phyloP scores from a whole-genome alignment of 495 filamentous ascomycete genomes.

The Xylona heveae region DNA sequence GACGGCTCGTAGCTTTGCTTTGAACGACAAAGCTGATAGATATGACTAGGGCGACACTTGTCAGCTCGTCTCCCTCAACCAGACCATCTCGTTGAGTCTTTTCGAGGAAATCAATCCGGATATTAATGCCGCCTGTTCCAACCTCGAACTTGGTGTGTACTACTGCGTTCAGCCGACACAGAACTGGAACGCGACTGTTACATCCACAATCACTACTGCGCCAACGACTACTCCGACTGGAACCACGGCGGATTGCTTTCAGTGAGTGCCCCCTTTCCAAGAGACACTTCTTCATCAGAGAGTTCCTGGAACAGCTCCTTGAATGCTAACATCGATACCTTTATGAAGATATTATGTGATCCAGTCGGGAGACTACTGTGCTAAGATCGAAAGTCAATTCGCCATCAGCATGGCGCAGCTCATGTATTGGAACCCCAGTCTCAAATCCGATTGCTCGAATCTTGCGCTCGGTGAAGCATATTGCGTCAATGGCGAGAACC shows the following conservation, averaged over 20 bases:
- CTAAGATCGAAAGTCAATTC: constrained; percentile 4
- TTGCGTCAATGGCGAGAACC: constrained; percentile 7
- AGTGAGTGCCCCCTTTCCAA: constrained; percentile 3
- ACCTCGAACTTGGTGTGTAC: constrained; percentile 7
- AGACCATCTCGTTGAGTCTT: constrained; percentile 3
- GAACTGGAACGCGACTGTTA: constrained; percentile 8
- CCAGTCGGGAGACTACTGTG: constrained; percentile 7
- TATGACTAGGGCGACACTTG: constrained; percentile 10
- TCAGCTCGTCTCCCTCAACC: constrained; percentile 4
- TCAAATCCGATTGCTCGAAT: constrained; percentile 9
- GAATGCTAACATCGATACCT: not conserved
- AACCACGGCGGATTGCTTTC: constrained; percentile 6
- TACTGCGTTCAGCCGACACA: constrained; percentile 9
- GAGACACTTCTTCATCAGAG: not conserved
- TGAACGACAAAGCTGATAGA: no score
- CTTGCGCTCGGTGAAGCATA: constrained; percentile 10
- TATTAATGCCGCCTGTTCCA: constrained; percentile 7
- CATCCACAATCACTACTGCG: constrained; percentile 4
- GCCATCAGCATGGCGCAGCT: constrained; percentile 10
- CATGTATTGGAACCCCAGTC: constrained; percentile 10
- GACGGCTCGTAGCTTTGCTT: no score
- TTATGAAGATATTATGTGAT: constrained; percentile 6
- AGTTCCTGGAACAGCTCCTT: no score
- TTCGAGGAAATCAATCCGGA: constrained; percentile 9
- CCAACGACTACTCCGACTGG: constrained; percentile 8